Percentiles rank a stretch among this genome's conserved stretches.
phyloP scores from a whole-genome alignment of 1,284 basidiomycete genomes.

The Ceratobasidium sp. region DNA sequence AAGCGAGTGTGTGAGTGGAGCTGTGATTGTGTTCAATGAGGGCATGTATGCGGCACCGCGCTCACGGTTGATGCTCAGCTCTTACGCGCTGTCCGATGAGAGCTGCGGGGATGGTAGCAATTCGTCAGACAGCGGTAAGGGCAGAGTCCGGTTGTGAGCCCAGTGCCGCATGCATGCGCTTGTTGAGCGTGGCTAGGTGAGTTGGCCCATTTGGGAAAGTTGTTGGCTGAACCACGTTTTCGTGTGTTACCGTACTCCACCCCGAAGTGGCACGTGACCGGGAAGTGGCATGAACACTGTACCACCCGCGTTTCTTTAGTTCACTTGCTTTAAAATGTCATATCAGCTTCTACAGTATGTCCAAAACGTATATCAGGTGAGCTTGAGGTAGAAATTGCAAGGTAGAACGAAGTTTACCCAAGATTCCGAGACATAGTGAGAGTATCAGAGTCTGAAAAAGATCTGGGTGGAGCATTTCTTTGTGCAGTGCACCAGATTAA shows the following conservation, averaged over 20 bases:
- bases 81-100: too few species aligned
- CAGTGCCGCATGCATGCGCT: slow-evolving; percentile 18
- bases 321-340: not conserved
- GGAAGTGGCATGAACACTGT: not conserved
- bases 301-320: not conserved
- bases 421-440: not conserved
- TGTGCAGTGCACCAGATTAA: not conserved
- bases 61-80: too few species aligned
- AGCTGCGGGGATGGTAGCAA: too few species aligned
- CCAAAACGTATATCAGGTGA: too few species aligned
- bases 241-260: slow-evolving; percentile 2
- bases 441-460: not conserved
- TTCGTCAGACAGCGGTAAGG: too few species aligned
- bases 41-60: slow-evolving; percentile 15
- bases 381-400: too few species aligned
- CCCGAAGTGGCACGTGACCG: slow-evolving; percentile 2
- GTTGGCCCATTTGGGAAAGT: too few species aligned
- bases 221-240: too few species aligned
- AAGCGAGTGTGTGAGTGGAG: slow-evolving; percentile 23
- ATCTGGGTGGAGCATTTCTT: too few species aligned
- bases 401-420: not conserved
- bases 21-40: not conserved
- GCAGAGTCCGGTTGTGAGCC: not conserved
- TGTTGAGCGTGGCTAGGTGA: slow-evolving; percentile 1
- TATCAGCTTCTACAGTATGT: not conserved